Conservation (phyloP, 129 eudicot species). For the Chrysanthemum lavandulifolium region DNA sequence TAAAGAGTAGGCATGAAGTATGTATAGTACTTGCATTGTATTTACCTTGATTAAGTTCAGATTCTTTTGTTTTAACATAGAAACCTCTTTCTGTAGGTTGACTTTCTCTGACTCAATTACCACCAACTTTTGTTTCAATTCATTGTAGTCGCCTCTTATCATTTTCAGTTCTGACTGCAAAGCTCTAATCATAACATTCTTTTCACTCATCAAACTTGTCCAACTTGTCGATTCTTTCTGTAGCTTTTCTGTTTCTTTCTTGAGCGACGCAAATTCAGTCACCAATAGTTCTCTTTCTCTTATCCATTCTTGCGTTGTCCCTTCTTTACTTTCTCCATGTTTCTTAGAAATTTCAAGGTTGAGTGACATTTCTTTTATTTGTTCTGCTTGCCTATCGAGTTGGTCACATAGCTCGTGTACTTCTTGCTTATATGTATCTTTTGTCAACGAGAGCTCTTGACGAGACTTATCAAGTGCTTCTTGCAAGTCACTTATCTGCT, state of each 20-base stretch:
- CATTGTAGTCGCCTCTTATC: slow-evolving; percentile 44
- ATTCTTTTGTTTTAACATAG: slow-evolving; percentile 38
- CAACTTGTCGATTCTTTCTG: slow-evolving; percentile 39
- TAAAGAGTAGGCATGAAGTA: not conserved
- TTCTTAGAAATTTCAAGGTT: slow-evolving; percentile 31
- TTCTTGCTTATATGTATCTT: slow-evolving; percentile 43
- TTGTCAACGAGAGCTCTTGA: slow-evolving; percentile 41
- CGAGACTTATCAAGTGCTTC: slow-evolving; percentile 51
- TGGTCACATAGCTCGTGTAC: slow-evolving; percentile 44
- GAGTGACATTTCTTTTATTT: slow-evolving; percentile 37
- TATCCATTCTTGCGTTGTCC: slow-evolving; percentile 18
- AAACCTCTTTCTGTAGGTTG: slow-evolving; percentile 49
- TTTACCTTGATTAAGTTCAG: slow-evolving; percentile 37
- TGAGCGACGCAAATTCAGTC: slow-evolving; percentile 34
- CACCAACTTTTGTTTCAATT: slow-evolving; percentile 39
- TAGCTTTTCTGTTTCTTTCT: slow-evolving; percentile 50
- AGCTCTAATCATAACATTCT: slow-evolving; percentile 42
- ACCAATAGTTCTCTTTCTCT: slow-evolving; percentile 45
- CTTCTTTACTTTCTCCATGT: slow-evolving; percentile 7
- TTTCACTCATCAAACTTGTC: slow-evolving; percentile 51
- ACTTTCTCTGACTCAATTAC: slow-evolving; percentile 56
- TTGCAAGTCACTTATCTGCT: slow-evolving; percentile 12
- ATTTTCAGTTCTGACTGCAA: slow-evolving; percentile 63
- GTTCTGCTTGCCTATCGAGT: slow-evolving; percentile 28
- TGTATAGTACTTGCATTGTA: slow-evolving; percentile 7